Evolutionary conservation across 1,284 basidiomycete genomes (phyloP), one percentile per base, ranked within the genome.

Genomic region (Naganishia albida): DNA sequence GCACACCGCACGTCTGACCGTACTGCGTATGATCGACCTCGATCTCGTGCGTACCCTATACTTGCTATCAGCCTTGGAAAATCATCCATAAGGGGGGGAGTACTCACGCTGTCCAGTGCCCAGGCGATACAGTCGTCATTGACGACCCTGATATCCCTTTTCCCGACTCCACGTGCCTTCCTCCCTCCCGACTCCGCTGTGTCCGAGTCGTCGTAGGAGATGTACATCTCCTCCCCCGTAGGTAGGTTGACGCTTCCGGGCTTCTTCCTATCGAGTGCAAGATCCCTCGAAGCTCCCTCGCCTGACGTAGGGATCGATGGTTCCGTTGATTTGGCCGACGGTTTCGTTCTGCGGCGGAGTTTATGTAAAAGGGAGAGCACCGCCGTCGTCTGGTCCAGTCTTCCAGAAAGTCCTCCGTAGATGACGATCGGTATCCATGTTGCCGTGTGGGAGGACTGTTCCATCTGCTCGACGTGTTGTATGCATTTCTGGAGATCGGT

Each of bases 401-500:
- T 86, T 0, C 95, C 96, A 0, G 89, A 84, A 1, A 99, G 81
- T 0, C 95, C 95, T 4, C 95, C 94, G 1, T 94, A 84, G 53
- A 99, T 80, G 55, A 98, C 80, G 15, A 93, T 82, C 38, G 87
- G 85, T 39, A 60, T 49, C 57, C 46, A 60, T 4, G 28, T 38
- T 28, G 26, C 23, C 42, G 26, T 52, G 26, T 52, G 16, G 39
- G 25, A 46, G 13, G 57, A 42, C 34, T 34, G 34, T 69, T 85
- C 86, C 60, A 84, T 67, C 26, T 72, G 70, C 23, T 81, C 80
- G 0, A 98, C 75, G 15, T 86, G 82, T 12, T 75, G 70, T 1
- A 98, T 81, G 72, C 91, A 94, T 80, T 99, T 99, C 86, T 92
- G 92, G 59, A 99, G 83, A 76, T 99, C 96, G 0, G 96, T 99